Percentiles rank a stretch among this genome's conserved stretches.
phyloP scores from a whole-genome alignment of 768 basidiomycete species.

The Leccinellum rugosiceps region DNA sequence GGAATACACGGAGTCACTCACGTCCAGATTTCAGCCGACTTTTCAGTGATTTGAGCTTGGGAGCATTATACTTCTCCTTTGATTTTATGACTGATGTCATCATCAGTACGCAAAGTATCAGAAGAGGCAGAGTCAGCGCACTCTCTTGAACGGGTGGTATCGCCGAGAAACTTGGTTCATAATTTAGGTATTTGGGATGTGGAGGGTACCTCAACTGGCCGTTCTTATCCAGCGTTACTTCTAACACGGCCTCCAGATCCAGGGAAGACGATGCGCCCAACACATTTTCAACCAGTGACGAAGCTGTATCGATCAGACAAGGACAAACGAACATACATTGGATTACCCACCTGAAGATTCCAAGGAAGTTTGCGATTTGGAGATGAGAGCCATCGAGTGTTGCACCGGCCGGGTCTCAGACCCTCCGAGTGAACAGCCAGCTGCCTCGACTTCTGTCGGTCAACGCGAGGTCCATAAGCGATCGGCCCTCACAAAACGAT shows the following conservation, averaged over 20 bases:
- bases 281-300: background rate
- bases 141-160: background rate
- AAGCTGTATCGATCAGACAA: conserved; percentile 8
- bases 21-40: conserved; percentile 2
- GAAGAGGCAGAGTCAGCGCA: background rate
- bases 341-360: conserved; percentile 7
- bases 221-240: conserved; percentile 1
- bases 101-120: background rate
- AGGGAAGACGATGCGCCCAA: conserved; percentile 15
- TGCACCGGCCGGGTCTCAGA: conserved; percentile 14
- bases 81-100: background rate
- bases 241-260: conserved; percentile 12
- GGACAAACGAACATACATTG: background rate
- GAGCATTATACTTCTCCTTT: background rate
- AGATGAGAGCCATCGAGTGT: background rate
- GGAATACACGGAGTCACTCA: conserved; percentile 2
- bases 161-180: conserved; percentile 8
- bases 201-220: conserved; percentile 2
- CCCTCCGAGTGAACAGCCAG: conserved; percentile 8
- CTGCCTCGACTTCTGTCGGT: conserved; percentile 8
- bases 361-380: background rate
- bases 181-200: background rate
- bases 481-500: background rate
- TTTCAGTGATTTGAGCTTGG: background rate
- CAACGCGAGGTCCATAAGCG: background rate